Conservation (phyloP, 371 early-diverging fungal genomes). For the Chytridiales sp. region DNA sequence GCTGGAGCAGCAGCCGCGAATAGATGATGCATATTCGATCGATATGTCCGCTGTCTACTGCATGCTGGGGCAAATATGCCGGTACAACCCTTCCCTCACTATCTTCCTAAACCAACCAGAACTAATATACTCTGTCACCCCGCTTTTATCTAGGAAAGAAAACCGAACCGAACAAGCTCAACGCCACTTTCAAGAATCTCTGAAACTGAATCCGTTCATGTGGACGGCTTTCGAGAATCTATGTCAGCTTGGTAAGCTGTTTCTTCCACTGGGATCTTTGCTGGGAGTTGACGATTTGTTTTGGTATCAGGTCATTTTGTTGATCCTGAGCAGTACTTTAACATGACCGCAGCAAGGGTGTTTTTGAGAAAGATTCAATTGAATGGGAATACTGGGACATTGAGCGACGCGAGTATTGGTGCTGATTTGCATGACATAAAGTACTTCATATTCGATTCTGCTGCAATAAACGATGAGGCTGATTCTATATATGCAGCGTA, state of each 20-base stretch:
- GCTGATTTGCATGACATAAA: background rate
- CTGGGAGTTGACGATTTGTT: background rate
- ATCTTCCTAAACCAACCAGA: background rate
- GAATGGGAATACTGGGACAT: background rate
- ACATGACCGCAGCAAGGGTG: constrained; percentile 16
- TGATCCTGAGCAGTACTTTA: no score
- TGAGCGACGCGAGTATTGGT: background rate
- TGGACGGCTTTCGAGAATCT: constrained; percentile 61
- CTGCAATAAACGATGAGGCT: no score
- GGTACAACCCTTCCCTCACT: constrained; percentile 12
- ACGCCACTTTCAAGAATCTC: constrained; percentile 42
- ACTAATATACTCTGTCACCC: background rate
- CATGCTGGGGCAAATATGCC: constrained; percentile 46
- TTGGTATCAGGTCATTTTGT: no score
- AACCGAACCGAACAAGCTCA: constrained; percentile 45
- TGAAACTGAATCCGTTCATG: constrained; percentile 56
- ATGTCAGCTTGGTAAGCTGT: constrained; percentile 53
- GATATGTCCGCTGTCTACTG: constrained; percentile 36
- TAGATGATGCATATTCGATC: background rate
- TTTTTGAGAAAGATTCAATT: constrained; percentile 20
- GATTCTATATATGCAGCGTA: no score
- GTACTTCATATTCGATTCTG: no score
- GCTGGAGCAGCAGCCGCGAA: constrained; percentile 3
- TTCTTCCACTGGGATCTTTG: background rate
- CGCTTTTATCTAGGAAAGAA: constrained; percentile 34